Evolutionary conservation across 805 yeast genomes (phyloP).

Genomic region (Suhomyces sp.): DNA sequence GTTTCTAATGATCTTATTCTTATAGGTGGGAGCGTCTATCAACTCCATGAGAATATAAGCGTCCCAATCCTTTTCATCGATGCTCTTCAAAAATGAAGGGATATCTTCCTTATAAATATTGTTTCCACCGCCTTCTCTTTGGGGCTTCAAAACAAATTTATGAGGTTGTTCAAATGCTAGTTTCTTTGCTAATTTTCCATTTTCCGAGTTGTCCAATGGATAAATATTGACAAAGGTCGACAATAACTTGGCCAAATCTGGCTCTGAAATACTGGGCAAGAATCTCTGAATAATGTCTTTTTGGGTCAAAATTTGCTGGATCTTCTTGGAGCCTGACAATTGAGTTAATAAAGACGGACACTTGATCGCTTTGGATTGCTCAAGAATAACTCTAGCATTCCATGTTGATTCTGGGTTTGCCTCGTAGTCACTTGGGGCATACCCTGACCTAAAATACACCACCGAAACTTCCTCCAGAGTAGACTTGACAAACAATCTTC

Average conservation of each 20-base stretch:
- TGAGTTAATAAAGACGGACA: conserved; percentile 91
- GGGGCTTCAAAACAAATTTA: conserved; percentile 87
- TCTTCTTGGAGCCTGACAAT: conserved; percentile 87
- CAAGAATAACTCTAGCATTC: conserved; percentile 72
- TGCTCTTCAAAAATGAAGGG: conserved; percentile 59
- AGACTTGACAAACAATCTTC: conserved; percentile 50
- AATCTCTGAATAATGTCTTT: conserved; percentile 47
- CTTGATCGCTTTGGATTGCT: conserved; percentile 75
- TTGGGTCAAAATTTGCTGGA: conserved; percentile 83
- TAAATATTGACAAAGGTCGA: conserved; percentile 81
- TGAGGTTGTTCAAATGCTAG: conserved; percentile 68
- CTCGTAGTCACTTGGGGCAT: conserved; percentile 78
- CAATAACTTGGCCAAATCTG: conserved; percentile 32
- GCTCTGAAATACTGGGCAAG: conserved; percentile 29
- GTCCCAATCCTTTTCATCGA: conserved; percentile 75
- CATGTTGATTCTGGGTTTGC: conserved; percentile 56
- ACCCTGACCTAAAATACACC: conserved; percentile 88
- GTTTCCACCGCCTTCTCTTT: conserved; percentile 98
- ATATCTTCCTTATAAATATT: conserved; percentile 86
- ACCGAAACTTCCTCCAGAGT: conserved; percentile 76
- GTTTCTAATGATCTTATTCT: conserved; percentile 69
- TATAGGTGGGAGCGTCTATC: conserved; percentile 69
- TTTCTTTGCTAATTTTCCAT: conserved; percentile 60
- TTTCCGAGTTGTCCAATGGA: conserved; percentile 72
- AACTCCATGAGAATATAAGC: conserved; percentile 94